These are phyloP conservation scores for Colletotrichum sp. DNA, from an alignment of 2,329 filamentous ascomycete genomes.

Conservation along the genomic window DNA sequence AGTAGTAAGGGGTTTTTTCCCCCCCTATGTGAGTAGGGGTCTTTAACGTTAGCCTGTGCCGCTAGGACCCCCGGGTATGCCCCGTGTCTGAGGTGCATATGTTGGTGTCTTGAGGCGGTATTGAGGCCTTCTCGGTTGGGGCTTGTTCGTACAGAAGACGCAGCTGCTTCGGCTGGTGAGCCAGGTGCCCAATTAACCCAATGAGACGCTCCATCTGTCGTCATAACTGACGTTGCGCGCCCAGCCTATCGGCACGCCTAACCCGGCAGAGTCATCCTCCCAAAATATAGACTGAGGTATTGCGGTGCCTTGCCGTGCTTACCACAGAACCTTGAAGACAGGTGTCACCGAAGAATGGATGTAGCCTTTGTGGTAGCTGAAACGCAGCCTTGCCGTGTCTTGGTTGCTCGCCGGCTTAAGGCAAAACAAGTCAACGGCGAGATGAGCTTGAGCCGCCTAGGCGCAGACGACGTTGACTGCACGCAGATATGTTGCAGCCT, in stretches of 20 bases:
- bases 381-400: not conserved
- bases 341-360: not conserved
- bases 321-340: not conserved
- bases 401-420: not conserved
- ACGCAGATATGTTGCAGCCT: not conserved
- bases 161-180: not conserved
- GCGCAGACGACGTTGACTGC: not conserved
- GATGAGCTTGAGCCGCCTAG: not conserved
- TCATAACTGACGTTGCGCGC: slow-evolving; percentile 5
- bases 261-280: not conserved
- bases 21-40: too few species aligned
- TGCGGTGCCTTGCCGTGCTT: not conserved
- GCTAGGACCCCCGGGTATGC: not conserved
- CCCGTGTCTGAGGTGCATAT: not conserved
- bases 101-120: not conserved
- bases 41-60: too few species aligned
- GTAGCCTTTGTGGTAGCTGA: not conserved
- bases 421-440: not conserved
- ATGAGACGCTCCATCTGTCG: not conserved
- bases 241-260: slow-evolving; percentile 12
- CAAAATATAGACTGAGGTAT: not conserved
- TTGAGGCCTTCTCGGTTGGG: not conserved
- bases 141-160: not conserved
- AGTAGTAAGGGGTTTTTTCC: too few species aligned
- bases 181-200: not conserved